Conservation (phyloP, 805 yeast genomes). For the Ogataea pini region DNA sequence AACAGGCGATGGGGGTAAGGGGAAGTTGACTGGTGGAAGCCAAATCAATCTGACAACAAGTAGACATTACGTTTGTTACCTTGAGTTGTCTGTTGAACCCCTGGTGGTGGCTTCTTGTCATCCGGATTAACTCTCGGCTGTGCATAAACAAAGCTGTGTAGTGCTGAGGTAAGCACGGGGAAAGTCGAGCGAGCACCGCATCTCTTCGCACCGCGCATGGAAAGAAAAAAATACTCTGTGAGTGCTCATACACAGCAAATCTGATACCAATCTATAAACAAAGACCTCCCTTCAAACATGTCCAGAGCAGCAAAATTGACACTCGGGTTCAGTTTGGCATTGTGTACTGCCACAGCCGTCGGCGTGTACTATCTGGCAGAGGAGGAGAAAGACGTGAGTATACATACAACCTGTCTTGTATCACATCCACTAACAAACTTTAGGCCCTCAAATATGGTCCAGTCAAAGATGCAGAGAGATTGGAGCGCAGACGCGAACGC, state of each 20-base stretch:
- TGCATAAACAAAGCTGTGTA: not conserved
- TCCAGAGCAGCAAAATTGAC: constrained; percentile 80
- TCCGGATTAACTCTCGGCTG: too few relatives aligned
- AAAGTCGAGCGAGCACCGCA: constrained; percentile 1
- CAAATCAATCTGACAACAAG: too few relatives aligned
- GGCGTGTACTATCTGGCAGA: constrained; percentile 74
- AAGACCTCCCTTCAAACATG: constrained; percentile 52
- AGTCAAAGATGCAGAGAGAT: constrained; percentile 72
- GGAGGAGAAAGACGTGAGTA: constrained; percentile 60
- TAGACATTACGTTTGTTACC: too few relatives aligned
- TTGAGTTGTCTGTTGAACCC: too few relatives aligned
- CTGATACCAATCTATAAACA: too few relatives aligned
- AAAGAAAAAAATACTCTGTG: not conserved
- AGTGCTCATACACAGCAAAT: too few relatives aligned
- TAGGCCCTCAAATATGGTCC: constrained; percentile 82
- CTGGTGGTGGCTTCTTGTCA: too few relatives aligned
- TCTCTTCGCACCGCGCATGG: not conserved
- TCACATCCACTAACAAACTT: not conserved
- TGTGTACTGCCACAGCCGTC: constrained; percentile 59
- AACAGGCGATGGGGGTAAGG: not conserved
- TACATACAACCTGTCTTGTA: not conserved
- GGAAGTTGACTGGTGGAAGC: too few relatives aligned
- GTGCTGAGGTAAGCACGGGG: constrained; percentile 6
- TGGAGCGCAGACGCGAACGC: constrained; percentile 45
- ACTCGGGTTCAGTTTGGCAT: constrained; percentile 54